Conservation (phyloP, 2,329 filamentous ascomycete genomes). For the Alternaria arborescens region DNA sequence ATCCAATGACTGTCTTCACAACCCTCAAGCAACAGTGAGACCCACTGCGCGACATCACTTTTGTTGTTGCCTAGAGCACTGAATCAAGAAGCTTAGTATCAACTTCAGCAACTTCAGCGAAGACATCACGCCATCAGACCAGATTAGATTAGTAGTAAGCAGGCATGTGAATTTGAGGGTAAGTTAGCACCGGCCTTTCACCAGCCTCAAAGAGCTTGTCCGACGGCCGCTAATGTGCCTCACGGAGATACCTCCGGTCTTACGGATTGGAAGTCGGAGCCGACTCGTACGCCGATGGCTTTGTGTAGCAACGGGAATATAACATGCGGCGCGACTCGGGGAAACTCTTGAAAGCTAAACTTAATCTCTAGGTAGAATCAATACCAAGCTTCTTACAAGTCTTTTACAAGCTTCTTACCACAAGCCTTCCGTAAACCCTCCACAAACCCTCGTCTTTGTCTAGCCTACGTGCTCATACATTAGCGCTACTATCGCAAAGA, state of each 20-base stretch:
- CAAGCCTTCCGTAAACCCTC: too few relatives aligned
- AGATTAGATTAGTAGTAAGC: not conserved
- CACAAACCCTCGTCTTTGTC: too few relatives aligned
- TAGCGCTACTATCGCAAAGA: not conserved
- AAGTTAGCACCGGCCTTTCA: too few relatives aligned
- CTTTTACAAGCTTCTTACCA: too few relatives aligned
- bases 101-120: not conserved
- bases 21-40: not conserved
- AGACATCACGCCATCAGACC: not conserved
- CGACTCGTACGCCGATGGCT: not conserved
- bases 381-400: too few relatives aligned
- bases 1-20: too few relatives aligned
- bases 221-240: not conserved
- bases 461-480: not conserved
- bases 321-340: not conserved
- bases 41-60: not conserved
- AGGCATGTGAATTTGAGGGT: too few relatives aligned
- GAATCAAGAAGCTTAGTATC: not conserved
- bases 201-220: too few relatives aligned
- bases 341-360: too few relatives aligned
- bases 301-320: not conserved
- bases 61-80: not conserved
- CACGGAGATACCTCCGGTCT: not conserved
- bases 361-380: too few relatives aligned
- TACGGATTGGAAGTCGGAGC: not conserved